A percentile compares a stretch with the other conserved stretches of the same genome.
phyloP scores from a whole-genome alignment of 768 basidiomycete genomes.

The Trametes gibbosa region DNA sequence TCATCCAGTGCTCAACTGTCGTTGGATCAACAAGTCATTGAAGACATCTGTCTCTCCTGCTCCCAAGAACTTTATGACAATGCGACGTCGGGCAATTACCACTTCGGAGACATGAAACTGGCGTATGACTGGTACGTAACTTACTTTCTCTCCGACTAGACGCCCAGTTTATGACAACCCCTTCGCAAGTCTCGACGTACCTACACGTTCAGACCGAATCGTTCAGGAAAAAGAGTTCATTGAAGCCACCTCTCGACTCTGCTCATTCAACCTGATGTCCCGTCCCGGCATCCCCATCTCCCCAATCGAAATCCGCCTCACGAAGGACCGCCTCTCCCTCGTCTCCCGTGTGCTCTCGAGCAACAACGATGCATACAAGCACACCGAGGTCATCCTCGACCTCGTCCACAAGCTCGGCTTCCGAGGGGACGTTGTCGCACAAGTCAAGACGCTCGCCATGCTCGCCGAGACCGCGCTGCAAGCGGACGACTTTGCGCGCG shows the following conservation, averaged over 20 bases:
- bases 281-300: constrained; percentile 74
- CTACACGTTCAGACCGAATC: constrained; percentile 59
- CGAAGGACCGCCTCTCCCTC: constrained; percentile 85
- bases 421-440: constrained; percentile 64
- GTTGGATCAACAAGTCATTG: constrained; percentile 51
- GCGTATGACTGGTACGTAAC: constrained; percentile 86
- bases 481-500: constrained; percentile 72
- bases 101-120: constrained; percentile 91
- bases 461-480: constrained; percentile 84
- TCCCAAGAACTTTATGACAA: constrained; percentile 96
- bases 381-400: constrained; percentile 89
- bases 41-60: constrained; percentile 76
- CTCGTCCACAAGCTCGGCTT: constrained; percentile 87
- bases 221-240: constrained; percentile 85
- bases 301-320: constrained; percentile 91
- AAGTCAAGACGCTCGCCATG: constrained; percentile 86
- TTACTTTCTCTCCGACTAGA: background rate
- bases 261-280: constrained; percentile 85
- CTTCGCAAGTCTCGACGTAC: constrained; percentile 66
- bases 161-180: background rate
- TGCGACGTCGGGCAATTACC: constrained; percentile 87
- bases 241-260: constrained; percentile 92
- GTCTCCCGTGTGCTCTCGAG: constrained; percentile 82
- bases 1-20: constrained; percentile 44
- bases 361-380: constrained; percentile 86